Evolutionary conservation across 805 yeast genomes (phyloP).

Genomic region (Metschnikowia borealis): DNA sequence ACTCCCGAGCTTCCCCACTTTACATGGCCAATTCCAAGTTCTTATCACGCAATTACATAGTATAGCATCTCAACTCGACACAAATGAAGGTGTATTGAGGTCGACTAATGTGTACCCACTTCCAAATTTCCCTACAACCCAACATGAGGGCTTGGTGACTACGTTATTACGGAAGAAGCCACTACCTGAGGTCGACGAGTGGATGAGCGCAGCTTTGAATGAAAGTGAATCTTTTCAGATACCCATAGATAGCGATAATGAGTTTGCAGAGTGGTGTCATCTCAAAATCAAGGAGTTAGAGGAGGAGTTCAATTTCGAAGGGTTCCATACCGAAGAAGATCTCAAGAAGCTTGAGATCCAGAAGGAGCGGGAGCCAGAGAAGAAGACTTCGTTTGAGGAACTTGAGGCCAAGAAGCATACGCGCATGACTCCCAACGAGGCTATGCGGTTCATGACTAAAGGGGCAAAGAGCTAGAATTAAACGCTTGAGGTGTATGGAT

Average conservation of each 20-base stretch:
- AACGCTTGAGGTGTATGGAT: neutral
- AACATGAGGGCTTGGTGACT: conserved; percentile 77
- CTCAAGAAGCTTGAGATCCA: conserved; percentile 26
- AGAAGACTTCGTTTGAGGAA: conserved; percentile 21
- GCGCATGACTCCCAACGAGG: conserved; percentile 32
- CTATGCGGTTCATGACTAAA: conserved; percentile 37
- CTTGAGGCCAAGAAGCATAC: conserved; percentile 19
- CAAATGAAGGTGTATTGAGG: conserved; percentile 54
- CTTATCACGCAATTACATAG: conserved; percentile 78
- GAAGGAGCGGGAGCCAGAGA: conserved; percentile 28
- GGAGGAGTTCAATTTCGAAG: conserved; percentile 58
- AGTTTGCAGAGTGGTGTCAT: conserved; percentile 66
- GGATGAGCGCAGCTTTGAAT: conserved; percentile 50
- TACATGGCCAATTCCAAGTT: conserved; percentile 82
- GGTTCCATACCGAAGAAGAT: conserved; percentile 54
- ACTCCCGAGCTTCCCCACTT: conserved; percentile 51
- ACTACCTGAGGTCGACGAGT: conserved; percentile 83
- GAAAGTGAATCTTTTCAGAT: conserved; percentile 22
- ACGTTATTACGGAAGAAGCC: conserved; percentile 84
- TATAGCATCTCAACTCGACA: conserved; percentile 64
- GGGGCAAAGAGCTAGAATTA: conserved; percentile 18
- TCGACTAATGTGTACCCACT: conserved; percentile 79
- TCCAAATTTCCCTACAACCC: conserved; percentile 78
- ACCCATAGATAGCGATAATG: conserved; percentile 47
- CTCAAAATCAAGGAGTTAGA: conserved; percentile 49